phyloP scores from a whole-genome alignment of 805 yeast genomes.

The Geotrichum ghanense region DNA sequence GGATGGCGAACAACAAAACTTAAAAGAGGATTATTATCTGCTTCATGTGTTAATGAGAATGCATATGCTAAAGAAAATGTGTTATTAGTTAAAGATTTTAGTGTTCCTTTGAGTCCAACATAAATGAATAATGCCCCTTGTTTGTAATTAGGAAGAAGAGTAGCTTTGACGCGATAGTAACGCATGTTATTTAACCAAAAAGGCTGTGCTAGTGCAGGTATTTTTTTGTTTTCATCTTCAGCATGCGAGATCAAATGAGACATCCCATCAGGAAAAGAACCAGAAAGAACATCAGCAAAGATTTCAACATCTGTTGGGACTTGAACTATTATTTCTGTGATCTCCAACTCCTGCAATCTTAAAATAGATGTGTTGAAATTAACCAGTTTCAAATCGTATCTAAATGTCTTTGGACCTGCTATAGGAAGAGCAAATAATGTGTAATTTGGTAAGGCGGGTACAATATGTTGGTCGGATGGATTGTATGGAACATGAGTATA shows the following conservation, averaged over 20 bases:
- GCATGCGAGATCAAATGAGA: neutral
- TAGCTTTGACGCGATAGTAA: conserved; percentile 67
- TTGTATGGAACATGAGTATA: conserved; percentile 84
- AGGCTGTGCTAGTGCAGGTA: conserved; percentile 57
- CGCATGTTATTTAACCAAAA: conserved; percentile 58
- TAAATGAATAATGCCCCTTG: conserved; percentile 69
- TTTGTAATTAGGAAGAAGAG: conserved; percentile 53
- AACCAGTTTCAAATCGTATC: conserved; percentile 43
- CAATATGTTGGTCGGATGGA: conserved; percentile 70
- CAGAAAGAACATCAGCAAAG: conserved; percentile 37
- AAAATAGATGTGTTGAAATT: conserved; percentile 72
- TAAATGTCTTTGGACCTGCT: conserved; percentile 70
- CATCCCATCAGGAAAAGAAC: conserved; percentile 20
- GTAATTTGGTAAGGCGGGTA: conserved; percentile 71
- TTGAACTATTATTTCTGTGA: conserved; percentile 65
- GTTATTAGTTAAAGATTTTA: conserved; percentile 5
- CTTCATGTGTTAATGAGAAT: conserved; percentile 64
- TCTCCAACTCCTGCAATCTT: conserved; percentile 60
- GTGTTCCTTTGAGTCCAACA: conserved; percentile 48
- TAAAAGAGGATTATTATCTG: conserved; percentile 41
- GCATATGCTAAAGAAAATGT: conserved; percentile 62
- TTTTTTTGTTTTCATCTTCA: neutral
- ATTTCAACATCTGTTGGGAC: conserved; percentile 65
- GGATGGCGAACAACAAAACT: conserved; percentile 66
- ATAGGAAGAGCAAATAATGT: conserved; percentile 76